Evolutionary conservation across 1,139 yeast genomes (phyloP).

Genomic region (Geotrichum bryndzae): DNA sequence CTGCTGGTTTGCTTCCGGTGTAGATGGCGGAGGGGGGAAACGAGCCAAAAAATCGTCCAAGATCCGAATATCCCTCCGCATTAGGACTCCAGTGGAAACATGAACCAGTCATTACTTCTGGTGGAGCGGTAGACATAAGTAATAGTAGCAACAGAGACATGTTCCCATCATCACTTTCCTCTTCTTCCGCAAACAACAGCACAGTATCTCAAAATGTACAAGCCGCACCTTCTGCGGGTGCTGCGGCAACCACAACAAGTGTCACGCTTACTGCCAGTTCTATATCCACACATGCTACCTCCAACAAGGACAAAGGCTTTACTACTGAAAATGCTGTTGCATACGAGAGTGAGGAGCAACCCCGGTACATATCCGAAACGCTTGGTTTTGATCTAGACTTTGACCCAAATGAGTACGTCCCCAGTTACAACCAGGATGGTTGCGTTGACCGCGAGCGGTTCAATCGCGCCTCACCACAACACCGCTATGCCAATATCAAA

Average conservation of each 20-base stretch:
- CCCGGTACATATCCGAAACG: neutral
- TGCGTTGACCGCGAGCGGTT: neutral
- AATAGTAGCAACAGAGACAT: neutral
- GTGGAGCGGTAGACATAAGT: neutral
- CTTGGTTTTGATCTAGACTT: constrained; percentile 7
- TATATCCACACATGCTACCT: neutral
- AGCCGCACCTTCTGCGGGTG: neutral
- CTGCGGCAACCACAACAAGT: neutral
- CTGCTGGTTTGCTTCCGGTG: neutral
- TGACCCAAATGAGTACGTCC: constrained; percentile 3
- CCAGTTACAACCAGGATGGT: neutral
- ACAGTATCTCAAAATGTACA: neutral
- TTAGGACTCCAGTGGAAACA: neutral
- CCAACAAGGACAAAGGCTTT: too few relatives aligned
- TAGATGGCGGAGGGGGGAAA: too few relatives aligned
- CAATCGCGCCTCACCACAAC: neutral
- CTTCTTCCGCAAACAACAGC: neutral
- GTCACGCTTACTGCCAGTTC: neutral
- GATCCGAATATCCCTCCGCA: neutral
- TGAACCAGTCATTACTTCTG: neutral
- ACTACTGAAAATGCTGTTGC: neutral
- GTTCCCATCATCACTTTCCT: neutral
- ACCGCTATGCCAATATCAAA: neutral
- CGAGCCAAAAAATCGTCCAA: neutral
- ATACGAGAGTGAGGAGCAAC: neutral